These are phyloP conservation scores for Astrothelium macrocarpum DNA, from an alignment of 495 filamentous ascomycete genomes.

Conservation along the genomic window DNA sequence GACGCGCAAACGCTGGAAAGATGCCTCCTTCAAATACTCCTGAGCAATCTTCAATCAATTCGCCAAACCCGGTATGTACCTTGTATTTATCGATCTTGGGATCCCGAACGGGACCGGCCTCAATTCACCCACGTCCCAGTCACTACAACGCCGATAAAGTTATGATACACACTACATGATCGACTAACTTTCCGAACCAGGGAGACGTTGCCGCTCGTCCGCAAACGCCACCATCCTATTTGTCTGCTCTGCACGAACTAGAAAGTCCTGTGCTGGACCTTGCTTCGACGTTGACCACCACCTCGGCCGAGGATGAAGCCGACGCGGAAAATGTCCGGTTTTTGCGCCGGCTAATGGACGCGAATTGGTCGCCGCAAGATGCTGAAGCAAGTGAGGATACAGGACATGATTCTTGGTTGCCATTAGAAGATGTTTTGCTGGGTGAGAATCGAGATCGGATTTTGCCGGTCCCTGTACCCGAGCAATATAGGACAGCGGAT, in stretches of 20 bases:
- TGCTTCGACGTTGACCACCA: constrained; percentile 35
- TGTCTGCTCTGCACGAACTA: constrained; percentile 27
- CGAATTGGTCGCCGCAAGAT: not conserved
- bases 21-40: constrained; percentile 5
- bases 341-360: constrained; percentile 38
- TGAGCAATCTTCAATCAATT: not conserved
- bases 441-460: not conserved
- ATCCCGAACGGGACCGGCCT: not conserved
- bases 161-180: not conserved
- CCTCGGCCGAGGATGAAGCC: constrained; percentile 42
- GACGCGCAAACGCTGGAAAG: not conserved
- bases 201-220: constrained; percentile 3
- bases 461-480: not conserved
- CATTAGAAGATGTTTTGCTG: not conserved
- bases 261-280: constrained; percentile 41
- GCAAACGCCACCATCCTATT: constrained; percentile 26
- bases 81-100: not conserved
- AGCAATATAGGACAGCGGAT: not conserved
- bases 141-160: not conserved
- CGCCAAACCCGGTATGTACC: not conserved
- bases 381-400: not conserved
- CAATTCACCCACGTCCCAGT: not conserved
- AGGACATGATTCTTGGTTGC: not conserved
- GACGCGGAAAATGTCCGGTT: constrained; percentile 53
- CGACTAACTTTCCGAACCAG: not conserved